Conservation (phyloP, 345 rosid species). For the Camelina laxa region DNA sequence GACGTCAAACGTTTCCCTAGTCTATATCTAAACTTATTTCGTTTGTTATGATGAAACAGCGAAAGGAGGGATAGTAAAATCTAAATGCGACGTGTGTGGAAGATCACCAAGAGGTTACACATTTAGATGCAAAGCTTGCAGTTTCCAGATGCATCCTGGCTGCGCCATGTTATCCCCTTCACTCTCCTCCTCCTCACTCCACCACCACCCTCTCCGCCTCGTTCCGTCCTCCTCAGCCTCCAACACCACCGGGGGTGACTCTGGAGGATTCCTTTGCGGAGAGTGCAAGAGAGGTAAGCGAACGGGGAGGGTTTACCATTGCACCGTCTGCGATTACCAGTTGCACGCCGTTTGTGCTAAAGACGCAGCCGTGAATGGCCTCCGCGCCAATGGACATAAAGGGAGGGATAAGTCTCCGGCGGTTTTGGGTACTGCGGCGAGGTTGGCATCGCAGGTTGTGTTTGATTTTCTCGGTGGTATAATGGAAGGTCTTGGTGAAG, state of each 20-base stretch:
- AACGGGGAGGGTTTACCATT: conserved; percentile 69
- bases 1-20: too few relatives aligned
- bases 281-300: conserved; percentile 69
- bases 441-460: conserved; percentile 69
- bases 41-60: conserved; percentile 32
- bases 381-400: conserved; percentile 56
- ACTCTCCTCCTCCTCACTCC: conserved; percentile 56
- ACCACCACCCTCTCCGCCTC: conserved; percentile 63
- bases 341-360: conserved; percentile 89
- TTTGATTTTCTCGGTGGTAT: conserved; percentile 67
- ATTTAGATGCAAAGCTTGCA: conserved; percentile 72
- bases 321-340: conserved; percentile 73
- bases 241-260: conserved; percentile 31
- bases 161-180: conserved; percentile 73
- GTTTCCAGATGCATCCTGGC: conserved; percentile 86
- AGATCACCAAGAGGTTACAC: conserved; percentile 66
- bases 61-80: conserved; percentile 70
- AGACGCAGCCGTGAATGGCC: conserved; percentile 68
- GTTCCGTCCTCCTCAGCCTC: conserved; percentile 37
- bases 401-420: conserved; percentile 54
- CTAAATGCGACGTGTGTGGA: conserved; percentile 75
- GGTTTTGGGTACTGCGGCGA: conserved; percentile 63
- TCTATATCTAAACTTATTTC: too few relatives aligned
- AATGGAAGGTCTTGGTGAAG: conserved; percentile 83
- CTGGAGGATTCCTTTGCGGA: conserved; percentile 50